phyloP scores from a whole-genome alignment of 306 rosid genomes.

The Quercus variabilis region DNA sequence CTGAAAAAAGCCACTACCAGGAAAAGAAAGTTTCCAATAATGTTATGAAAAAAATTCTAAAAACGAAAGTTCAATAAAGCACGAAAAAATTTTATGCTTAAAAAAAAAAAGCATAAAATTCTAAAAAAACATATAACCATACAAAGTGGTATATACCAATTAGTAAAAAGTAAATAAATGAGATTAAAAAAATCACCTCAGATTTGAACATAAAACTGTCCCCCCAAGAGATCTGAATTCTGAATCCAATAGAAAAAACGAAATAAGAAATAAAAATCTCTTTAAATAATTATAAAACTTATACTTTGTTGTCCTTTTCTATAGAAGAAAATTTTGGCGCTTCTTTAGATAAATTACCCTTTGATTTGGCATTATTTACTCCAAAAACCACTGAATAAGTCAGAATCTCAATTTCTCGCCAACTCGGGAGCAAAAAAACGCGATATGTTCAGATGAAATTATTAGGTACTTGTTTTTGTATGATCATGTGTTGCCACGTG shows the following conservation, averaged over 20 bases:
- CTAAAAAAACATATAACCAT: no score
- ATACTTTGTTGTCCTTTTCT: not conserved
- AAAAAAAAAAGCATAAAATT: not conserved
- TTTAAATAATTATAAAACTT: not conserved
- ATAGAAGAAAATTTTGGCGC: slow-evolving; percentile 25
- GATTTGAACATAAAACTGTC: no score
- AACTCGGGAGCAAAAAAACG: not conserved
- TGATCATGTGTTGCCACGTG: slow-evolving; percentile 19
- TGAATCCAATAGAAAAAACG: no score
- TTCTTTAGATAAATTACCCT: slow-evolving; percentile 31
- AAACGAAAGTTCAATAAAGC: not conserved
- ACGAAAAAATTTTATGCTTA: not conserved
- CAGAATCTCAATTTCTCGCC: slow-evolving; percentile 12
- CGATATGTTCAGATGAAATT: not conserved
- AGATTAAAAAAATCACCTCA: no score
- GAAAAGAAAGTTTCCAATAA: not conserved
- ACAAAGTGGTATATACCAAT: no score
- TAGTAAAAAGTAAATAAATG: no score
- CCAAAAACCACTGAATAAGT: not conserved
- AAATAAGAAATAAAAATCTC: no score
- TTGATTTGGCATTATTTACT: slow-evolving; percentile 19
- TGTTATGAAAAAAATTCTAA: not conserved
- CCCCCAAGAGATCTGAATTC: no score
- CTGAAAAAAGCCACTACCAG: not conserved
- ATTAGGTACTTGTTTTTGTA: not conserved